A percentile compares a stretch with the other conserved stretches of the same genome.
Evolutionary conservation across 1,139 yeast genomes (phyloP).

Genomic region (Yamadazyma spencermartinsiae): DNA sequence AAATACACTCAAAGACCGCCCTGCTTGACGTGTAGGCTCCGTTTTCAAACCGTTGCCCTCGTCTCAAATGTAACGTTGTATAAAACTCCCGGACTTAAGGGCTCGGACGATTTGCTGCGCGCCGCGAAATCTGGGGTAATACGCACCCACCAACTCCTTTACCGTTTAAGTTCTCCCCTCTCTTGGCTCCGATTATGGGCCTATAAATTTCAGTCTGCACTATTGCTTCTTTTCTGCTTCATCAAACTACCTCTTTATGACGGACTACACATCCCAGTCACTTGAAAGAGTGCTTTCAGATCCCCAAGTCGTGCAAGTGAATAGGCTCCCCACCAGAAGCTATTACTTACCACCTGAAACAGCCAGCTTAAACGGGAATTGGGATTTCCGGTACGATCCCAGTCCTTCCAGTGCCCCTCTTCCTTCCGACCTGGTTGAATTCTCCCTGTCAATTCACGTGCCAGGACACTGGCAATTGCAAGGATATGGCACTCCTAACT

Average conservation of each 20-base stretch:
- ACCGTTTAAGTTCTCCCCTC: not conserved
- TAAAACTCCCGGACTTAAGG: not conserved
- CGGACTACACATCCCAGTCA: constrained; percentile 1
- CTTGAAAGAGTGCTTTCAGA: constrained; percentile 8
- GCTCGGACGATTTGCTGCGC: not conserved
- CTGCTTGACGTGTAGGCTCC: no score
- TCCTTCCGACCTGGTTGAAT: constrained; percentile 14
- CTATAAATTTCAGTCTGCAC: no score
- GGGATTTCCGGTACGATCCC: constrained; percentile 25
- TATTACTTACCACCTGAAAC: constrained; percentile 16
- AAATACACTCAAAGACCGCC: no score
- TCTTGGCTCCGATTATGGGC: no score
- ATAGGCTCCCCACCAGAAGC: constrained; percentile 16
- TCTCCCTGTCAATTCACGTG: constrained; percentile 19
- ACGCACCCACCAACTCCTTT: not conserved
- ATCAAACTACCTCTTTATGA: no score
- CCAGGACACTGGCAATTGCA: constrained; percentile 41
- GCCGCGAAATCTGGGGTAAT: not conserved
- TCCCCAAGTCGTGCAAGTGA: constrained; percentile 13
- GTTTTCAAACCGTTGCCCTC: no score
- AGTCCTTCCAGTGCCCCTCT: constrained; percentile 22
- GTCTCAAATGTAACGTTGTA: not conserved
- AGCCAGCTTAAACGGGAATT: constrained; percentile 26
- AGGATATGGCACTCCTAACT: constrained; percentile 31
- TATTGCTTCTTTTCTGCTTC: no score